phyloP scores from a whole-genome alignment of 2,329 filamentous ascomycete genomes.

The Beauveria australis region DNA sequence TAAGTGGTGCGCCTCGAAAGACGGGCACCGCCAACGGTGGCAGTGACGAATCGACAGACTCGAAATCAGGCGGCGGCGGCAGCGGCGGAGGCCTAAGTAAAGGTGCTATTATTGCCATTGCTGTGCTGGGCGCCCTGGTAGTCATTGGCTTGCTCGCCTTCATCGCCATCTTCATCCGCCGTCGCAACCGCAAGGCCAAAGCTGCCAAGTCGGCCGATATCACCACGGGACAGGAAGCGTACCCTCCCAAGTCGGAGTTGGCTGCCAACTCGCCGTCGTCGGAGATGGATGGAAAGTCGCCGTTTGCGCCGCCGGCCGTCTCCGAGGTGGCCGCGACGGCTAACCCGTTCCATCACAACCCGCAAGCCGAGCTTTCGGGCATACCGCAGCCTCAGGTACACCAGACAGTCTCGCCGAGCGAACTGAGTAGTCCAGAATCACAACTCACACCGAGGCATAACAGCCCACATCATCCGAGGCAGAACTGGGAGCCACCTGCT shows the following conservation, averaged over 20 bases:
- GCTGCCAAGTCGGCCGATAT: background rate
- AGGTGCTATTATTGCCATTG: conserved; percentile 7
- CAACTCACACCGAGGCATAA: background rate
- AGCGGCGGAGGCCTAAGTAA: background rate
- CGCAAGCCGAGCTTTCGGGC: background rate
- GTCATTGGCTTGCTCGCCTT: background rate
- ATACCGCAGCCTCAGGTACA: background rate
- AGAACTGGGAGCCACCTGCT: background rate
- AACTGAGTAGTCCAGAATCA: conserved; percentile 1
- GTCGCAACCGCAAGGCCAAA: conserved; percentile 3
- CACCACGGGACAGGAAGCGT: background rate
- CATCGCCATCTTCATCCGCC: background rate
- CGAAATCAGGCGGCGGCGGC: background rate
- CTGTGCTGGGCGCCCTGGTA: conserved; percentile 1
- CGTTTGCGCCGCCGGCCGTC: background rate
- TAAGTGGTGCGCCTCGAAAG: background rate
- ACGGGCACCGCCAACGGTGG: background rate
- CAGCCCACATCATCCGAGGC: background rate
- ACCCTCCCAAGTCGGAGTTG: background rate
- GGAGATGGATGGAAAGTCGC: conserved; percentile 2
- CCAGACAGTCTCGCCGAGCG: background rate
- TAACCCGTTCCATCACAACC: background rate
- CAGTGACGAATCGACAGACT: no score
- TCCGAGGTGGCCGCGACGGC: background rate
- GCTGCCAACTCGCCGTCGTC: conserved; percentile 3